These are phyloP conservation scores for Pyrenula massariospora DNA, from an alignment of 495 filamentous ascomycete genomes.

Conservation along the genomic window DNA sequence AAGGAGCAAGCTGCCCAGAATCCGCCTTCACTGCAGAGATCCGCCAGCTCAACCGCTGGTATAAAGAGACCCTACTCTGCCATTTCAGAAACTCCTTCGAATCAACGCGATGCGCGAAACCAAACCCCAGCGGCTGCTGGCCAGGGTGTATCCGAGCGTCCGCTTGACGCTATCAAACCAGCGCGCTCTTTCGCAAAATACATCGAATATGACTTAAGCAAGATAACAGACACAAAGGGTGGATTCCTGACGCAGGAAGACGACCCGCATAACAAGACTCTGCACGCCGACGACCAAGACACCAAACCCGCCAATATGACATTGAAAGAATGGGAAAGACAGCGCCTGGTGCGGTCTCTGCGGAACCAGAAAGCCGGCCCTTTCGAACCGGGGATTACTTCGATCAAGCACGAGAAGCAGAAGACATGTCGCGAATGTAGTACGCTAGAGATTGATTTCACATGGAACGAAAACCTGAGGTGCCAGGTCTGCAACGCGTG, in stretches of 20 bases:
- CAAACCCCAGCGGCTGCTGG: slow-evolving; percentile 1
- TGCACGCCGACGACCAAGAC: slow-evolving; percentile 44
- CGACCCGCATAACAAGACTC: slow-evolving; percentile 74
- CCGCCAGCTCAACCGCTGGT: slow-evolving; percentile 27
- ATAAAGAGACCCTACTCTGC: slow-evolving; percentile 51
- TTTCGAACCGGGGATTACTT: slow-evolving; percentile 75
- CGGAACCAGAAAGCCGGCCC: slow-evolving; percentile 65
- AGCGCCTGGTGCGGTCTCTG: slow-evolving; percentile 57
- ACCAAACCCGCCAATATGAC: slow-evolving; percentile 84
- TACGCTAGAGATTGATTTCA: slow-evolving; percentile 80
- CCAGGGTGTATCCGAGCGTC: slow-evolving; percentile 17
- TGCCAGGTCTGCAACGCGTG: slow-evolving; percentile 62
- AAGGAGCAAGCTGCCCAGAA: slow-evolving; percentile 31
- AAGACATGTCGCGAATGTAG: slow-evolving; percentile 77
- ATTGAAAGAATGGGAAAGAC: slow-evolving; percentile 80
- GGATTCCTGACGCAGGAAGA: slow-evolving; percentile 82
- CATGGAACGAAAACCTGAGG: slow-evolving; percentile 74
- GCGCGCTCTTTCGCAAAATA: slow-evolving; percentile 79
- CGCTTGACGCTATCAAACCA: slow-evolving; percentile 50
- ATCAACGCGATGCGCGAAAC: slow-evolving; percentile 53
- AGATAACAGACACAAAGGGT: slow-evolving; percentile 96
- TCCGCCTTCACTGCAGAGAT: slow-evolving; percentile 10
- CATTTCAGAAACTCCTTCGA: slow-evolving; percentile 49
- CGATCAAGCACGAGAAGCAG: slow-evolving; percentile 46
- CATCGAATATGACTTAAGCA: slow-evolving; percentile 93